phyloP scores from a whole-genome alignment of 495 filamentous ascomycete genomes.

The Xylaria bambusicola region DNA sequence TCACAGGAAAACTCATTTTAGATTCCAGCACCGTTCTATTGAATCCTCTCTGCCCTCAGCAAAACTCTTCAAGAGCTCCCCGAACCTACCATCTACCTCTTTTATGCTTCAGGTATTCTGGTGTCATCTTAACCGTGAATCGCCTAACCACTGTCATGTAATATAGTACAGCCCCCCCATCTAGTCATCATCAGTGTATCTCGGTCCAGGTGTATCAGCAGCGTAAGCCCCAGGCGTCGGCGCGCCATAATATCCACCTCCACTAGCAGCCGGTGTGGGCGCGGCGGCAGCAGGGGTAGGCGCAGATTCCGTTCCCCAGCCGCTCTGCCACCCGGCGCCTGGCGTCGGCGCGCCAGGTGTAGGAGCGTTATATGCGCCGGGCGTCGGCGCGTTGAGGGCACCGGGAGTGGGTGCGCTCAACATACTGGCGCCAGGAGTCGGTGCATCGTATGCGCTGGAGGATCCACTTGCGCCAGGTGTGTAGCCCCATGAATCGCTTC shows the following conservation, averaged over 20 bases:
- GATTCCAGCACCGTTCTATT: too few relatives aligned
- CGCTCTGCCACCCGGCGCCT: slow-evolving; percentile 48
- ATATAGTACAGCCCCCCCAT: neutral
- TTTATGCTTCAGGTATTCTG: too few relatives aligned
- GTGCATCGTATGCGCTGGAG: slow-evolving; percentile 68
- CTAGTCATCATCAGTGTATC: slow-evolving; percentile 56
- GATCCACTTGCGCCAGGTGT: slow-evolving; percentile 60
- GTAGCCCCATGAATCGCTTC: slow-evolving; percentile 52
- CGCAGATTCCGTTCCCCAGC: slow-evolving; percentile 61
- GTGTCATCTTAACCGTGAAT: too few relatives aligned
- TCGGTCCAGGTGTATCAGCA: slow-evolving; percentile 70
- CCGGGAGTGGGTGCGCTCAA: slow-evolving; percentile 73
- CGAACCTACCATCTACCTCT: too few relatives aligned
- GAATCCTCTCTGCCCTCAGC: too few relatives aligned
- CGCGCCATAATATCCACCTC: slow-evolving; percentile 63
- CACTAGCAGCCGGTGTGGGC: slow-evolving; percentile 57
- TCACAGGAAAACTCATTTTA: neutral
- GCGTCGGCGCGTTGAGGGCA: slow-evolving; percentile 75
- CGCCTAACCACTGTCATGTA: too few relatives aligned
- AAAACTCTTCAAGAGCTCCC: too few relatives aligned
- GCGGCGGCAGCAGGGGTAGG: slow-evolving; percentile 65
- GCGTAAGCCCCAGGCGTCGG: slow-evolving; percentile 78
- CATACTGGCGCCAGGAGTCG: slow-evolving; percentile 68
- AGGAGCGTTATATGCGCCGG: slow-evolving; percentile 70
- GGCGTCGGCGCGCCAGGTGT: slow-evolving; percentile 76